Conservation (phyloP, 192 early-diverging fungal species). For the Lobulomyces angularis region DNA sequence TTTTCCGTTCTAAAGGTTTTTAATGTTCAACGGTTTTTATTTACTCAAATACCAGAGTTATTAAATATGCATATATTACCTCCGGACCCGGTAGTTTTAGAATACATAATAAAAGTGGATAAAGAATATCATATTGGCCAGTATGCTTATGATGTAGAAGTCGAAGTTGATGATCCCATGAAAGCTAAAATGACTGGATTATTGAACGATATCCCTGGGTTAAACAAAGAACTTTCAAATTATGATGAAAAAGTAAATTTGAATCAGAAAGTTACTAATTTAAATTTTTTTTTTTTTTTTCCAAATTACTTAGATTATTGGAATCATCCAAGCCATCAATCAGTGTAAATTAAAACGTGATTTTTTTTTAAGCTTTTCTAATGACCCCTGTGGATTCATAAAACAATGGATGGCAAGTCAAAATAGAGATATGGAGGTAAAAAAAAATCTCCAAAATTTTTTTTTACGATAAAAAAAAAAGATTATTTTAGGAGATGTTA, state of each 20-base stretch:
- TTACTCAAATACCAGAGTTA: slow-evolving; percentile 72
- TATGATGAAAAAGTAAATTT: slow-evolving; percentile 32
- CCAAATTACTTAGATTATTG: slow-evolving; percentile 43
- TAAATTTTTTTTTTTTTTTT: neutral
- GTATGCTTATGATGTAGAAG: slow-evolving; percentile 84
- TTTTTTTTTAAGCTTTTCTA: slow-evolving; percentile 77
- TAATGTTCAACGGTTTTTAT: slow-evolving; percentile 50
- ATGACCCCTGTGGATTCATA: slow-evolving; percentile 77
- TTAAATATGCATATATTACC: slow-evolving; percentile 60
- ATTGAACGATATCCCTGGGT: slow-evolving; percentile 5
- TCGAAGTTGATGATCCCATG: slow-evolving; percentile 70
- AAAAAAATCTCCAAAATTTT: slow-evolving; percentile 3
- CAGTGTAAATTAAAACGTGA: slow-evolving; percentile 83
- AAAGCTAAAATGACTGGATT: slow-evolving; percentile 41
- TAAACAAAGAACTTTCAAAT: slow-evolving; percentile 19
- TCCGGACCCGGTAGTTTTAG: slow-evolving; percentile 75
- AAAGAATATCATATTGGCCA: slow-evolving; percentile 59
- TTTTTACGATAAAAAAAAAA: too few relatives aligned
- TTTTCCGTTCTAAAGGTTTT: slow-evolving; percentile 39
- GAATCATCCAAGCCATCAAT: slow-evolving; percentile 72
- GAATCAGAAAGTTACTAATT: neutral
- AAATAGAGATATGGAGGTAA: slow-evolving; percentile 80
- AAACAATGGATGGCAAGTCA: slow-evolving; percentile 89
- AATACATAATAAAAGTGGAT: slow-evolving; percentile 78
- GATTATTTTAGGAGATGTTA: slow-evolving; percentile 61